phyloP scores from a whole-genome alignment of 306 rosid species.

The Lathyrus tuberosus region DNA sequence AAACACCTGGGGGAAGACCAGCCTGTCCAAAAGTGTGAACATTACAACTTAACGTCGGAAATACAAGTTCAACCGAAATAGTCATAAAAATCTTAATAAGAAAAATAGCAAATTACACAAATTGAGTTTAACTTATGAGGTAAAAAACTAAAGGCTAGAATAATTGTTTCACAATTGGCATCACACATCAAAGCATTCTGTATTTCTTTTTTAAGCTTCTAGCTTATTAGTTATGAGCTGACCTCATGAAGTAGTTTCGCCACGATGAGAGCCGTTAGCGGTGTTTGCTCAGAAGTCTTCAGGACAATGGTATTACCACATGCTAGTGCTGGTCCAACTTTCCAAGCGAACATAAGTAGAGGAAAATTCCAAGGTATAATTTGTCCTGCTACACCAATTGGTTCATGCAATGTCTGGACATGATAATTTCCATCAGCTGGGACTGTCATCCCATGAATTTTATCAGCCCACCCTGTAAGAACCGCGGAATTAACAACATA shows the following conservation, averaged over 20 bases:
- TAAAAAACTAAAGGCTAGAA: slow-evolving; percentile 14
- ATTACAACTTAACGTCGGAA: slow-evolving; percentile 27
- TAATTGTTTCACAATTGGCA: slow-evolving; percentile 11
- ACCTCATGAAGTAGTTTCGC: slow-evolving; percentile 87
- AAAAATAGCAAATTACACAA: slow-evolving; percentile 9
- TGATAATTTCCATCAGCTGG: slow-evolving; percentile 90
- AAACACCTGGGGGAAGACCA: slow-evolving; percentile 94
- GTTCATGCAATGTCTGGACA: slow-evolving; percentile 84
- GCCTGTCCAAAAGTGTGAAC: slow-evolving; percentile 56
- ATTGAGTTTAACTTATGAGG: slow-evolving; percentile 23
- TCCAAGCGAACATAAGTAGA: slow-evolving; percentile 89
- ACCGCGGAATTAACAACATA: slow-evolving; percentile 4
- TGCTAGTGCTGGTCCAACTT: slow-evolving; percentile 97
- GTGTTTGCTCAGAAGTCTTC: slow-evolving; percentile 92
- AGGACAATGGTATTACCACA: slow-evolving; percentile 85
- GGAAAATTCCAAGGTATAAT: slow-evolving; percentile 99
- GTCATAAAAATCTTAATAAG: background rate
- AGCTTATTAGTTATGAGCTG: slow-evolving; percentile 1
- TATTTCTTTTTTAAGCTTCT: background rate
- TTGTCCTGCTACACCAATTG: slow-evolving; percentile 96
- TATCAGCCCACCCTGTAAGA: slow-evolving; percentile 90
- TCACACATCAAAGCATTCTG: background rate
- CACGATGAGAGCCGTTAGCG: slow-evolving; percentile 74
- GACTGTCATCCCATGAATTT: slow-evolving; percentile 90
- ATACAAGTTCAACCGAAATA: background rate